Evolutionary conservation across 169 alveolate species (phyloP).

Genomic region (Babesia bigemina): DNA sequence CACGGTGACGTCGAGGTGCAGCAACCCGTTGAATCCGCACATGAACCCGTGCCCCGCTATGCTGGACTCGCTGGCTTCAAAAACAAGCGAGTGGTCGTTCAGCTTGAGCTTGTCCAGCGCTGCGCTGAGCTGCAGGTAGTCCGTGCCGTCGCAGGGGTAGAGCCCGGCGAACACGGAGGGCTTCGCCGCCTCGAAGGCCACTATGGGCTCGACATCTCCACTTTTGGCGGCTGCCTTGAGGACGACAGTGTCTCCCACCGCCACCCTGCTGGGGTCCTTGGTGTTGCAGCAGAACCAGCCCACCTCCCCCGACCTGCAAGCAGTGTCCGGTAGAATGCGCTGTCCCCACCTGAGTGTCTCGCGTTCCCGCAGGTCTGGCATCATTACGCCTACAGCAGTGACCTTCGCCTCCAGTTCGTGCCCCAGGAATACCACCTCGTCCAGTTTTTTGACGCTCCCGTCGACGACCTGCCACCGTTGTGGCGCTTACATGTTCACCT

Average conservation of each 20-base stretch:
- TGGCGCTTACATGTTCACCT: background rate
- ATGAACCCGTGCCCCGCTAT: constrained; percentile 92
- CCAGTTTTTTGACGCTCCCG: constrained; percentile 69
- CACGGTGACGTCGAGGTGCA: constrained; percentile 92
- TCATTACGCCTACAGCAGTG: constrained; percentile 75
- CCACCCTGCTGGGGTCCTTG: constrained; percentile 76
- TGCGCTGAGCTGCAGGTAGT: constrained; percentile 65
- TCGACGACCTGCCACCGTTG: constrained; percentile 57
- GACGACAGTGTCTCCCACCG: constrained; percentile 83
- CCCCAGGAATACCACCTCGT: constrained; percentile 68
- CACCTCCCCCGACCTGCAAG: constrained; percentile 61
- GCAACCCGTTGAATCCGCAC: constrained; percentile 93
- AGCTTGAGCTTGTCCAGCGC: constrained; percentile 86
- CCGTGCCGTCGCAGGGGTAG: constrained; percentile 84
- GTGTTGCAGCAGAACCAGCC: constrained; percentile 67
- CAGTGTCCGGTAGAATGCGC: no score
- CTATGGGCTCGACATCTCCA: constrained; percentile 52
- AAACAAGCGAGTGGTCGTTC: constrained; percentile 88
- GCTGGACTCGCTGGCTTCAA: constrained; percentile 82
- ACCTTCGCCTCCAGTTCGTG: constrained; percentile 58
- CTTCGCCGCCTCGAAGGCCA: constrained; percentile 73
- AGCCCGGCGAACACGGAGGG: constrained; percentile 91
- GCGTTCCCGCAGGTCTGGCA: constrained; percentile 69
- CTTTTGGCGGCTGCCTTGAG: constrained; percentile 44
- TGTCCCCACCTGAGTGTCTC: constrained; percentile 41